Conservation (phyloP, 2,329 filamentous ascomycete species). For the Fusarium compactum region DNA sequence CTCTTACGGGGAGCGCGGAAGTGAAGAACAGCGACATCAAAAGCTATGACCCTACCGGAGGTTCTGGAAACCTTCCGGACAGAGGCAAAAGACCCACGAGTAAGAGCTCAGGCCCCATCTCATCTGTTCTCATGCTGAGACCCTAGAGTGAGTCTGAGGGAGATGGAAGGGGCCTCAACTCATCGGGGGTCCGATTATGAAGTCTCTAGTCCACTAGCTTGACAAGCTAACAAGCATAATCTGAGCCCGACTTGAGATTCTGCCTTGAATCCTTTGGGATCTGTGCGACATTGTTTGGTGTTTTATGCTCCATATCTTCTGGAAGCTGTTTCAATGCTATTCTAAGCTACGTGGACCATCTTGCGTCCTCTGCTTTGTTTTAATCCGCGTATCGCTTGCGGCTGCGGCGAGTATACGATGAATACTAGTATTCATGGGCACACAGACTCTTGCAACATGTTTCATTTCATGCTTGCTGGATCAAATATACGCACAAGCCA, state of each 20-base stretch:
- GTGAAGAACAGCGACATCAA: constrained; percentile 25
- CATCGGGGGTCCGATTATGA: constrained; percentile 9
- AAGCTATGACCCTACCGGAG: constrained; percentile 35
- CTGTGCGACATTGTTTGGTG: constrained; percentile 25
- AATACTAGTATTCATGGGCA: constrained; percentile 10
- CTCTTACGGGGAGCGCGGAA: constrained; percentile 33
- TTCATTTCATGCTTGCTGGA: constrained; percentile 28
- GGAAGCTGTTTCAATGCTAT: constrained; percentile 15
- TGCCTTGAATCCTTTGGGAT: constrained; percentile 32
- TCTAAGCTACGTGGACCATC: constrained; percentile 30
- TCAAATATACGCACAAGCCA: constrained; percentile 7
- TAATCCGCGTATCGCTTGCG: neutral
- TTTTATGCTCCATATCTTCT: constrained; percentile 11
- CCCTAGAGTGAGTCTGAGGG: constrained; percentile 33
- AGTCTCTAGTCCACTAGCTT: neutral
- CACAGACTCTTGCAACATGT: constrained; percentile 11
- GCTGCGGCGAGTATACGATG: constrained; percentile 19
- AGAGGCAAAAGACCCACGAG: constrained; percentile 22
- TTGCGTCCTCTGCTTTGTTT: constrained; percentile 16
- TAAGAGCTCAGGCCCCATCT: constrained; percentile 8
- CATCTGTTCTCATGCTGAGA: constrained; percentile 37
- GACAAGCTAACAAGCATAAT: constrained; percentile 3
- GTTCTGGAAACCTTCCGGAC: constrained; percentile 24
- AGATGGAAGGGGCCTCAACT: constrained; percentile 44
- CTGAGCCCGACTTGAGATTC: constrained; percentile 10